Evolutionary conservation across 2,329 filamentous ascomycete species (phyloP), one percentile per base, ranked within the genome.

Genomic region (Cadophora sp.): DNA sequence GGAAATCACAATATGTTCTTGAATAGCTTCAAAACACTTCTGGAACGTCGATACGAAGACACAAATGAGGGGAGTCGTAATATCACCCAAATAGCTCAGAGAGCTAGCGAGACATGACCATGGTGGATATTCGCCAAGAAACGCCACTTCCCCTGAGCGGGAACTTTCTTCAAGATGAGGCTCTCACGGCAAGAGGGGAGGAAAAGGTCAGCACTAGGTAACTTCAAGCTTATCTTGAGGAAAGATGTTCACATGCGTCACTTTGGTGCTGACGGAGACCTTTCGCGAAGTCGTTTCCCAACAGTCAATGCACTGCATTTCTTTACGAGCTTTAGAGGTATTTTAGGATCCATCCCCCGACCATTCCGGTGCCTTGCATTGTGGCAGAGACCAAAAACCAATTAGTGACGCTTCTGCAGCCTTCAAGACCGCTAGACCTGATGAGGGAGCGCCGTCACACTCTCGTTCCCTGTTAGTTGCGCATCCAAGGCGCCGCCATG

Each of bases 401-500:
- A 55, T 55, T 19, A 55, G 31, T 55, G 51, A 55, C 26, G 50
- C 50, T 24, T 53, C 22, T 27, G 51, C 14, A 55, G 14, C 12
- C 27, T 31, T 55, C 27, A 31, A 55, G 51, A 55, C 51, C 51
- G 27, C 51, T 55, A 55, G 51, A 29, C 51, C 51, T 55, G 51
- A 55, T 55, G 27, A n/a, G 51, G 51, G 3, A n/a, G 51, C 26
- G 27, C 51, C 51, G 51, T 55, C 51, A 55, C 51, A 31, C 26
- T 31, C 51, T 55, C 51, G 51, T 55, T 55, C 51, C 51, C 56
- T 40, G 29, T 58, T 37, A 58, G 56, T 24, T 59, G 56, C 56
- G n/a, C 31, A 37, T 59, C 31, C 31, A 59, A 40, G 31, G 31
- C 56, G 22, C n/a, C 56, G 22, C n/a, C n/a, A 24, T 59, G 51